These are phyloP conservation scores for Amanita brunnescens DNA, from an alignment of 768 basidiomycete genomes.

Conservation along the genomic window DNA sequence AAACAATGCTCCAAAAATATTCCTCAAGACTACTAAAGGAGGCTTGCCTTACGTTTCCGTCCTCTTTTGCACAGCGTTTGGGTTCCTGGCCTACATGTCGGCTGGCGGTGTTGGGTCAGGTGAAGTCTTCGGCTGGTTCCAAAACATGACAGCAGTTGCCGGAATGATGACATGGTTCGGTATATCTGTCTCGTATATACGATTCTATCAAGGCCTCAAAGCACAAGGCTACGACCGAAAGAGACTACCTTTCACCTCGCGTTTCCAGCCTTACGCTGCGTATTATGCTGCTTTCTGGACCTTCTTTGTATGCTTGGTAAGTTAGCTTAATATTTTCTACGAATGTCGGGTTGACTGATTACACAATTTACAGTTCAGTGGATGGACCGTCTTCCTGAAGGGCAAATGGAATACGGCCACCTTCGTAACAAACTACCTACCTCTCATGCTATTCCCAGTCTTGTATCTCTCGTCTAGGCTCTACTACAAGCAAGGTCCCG, in stretches of 20 bases:
- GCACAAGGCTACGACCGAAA: constrained; percentile 69
- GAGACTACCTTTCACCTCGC: constrained; percentile 61
- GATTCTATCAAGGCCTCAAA: constrained; percentile 80
- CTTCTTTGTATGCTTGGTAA: constrained; percentile 53
- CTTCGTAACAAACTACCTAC: constrained; percentile 85
- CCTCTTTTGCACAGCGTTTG: constrained; percentile 57
- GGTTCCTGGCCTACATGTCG: constrained; percentile 77
- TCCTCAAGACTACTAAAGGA: constrained; percentile 53
- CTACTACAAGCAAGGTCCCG: constrained; percentile 36
- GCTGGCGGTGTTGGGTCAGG: constrained; percentile 56
- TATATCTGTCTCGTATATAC: constrained; percentile 67
- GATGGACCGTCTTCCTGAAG: constrained; percentile 34
- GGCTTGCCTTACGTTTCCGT: constrained; percentile 78
- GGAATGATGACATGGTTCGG: constrained; percentile 80
- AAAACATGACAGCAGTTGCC: constrained; percentile 62
- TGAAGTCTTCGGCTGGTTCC: constrained; percentile 72
- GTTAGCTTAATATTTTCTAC: constrained; percentile 15
- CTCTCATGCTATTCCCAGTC: constrained; percentile 62
- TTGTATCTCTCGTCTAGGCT: constrained; percentile 56
- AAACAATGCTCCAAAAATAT: constrained; percentile 79
- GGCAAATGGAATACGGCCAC: constrained; percentile 39
- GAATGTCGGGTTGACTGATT: not conserved
- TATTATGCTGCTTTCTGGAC: constrained; percentile 41
- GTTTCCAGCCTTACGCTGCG: constrained; percentile 66
- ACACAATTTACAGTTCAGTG: constrained; percentile 28